Evolutionary conservation across 768 basidiomycete species (phyloP), one percentile per base, ranked within the genome.

Genomic region (Auriscalpium orientale): DNA sequence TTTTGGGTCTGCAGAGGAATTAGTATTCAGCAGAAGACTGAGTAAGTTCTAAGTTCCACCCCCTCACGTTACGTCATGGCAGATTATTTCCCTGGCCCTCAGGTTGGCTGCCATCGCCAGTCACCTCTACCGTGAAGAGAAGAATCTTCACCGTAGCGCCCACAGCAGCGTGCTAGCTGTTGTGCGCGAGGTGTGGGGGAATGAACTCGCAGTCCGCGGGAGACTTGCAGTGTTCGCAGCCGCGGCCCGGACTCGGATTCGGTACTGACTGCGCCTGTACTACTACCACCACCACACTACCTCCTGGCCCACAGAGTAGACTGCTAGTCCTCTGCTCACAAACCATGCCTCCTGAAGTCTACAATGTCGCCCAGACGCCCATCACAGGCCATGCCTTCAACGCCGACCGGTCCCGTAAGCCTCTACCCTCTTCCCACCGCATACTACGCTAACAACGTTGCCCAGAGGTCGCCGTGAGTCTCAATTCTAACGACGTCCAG

Each of bases 121-220:
- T n/a, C n/a, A n/a, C n/a, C n/a, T n/a, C n/a, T 16, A 93, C 95
- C 0, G 94, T 97, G 71, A 98, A 89, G 8, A 98, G 95, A 20
- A 94, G 82, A 16, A 95, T 95, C 72, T 95, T 95, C 82, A 91
- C 91, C 66, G 98, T 95, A 0, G 95, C 93, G 56, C 90, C 86
- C 15, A 95, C 95, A 45, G 95, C 89, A 6, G 95, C 95, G 21
- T 98, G 82, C 5, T 98, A 77, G 15, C 97, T 94, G 67, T 95
- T 97, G 77, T 98, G 97, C 28, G 95, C n/a, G n/a, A n/a, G n/a
- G n/a, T n/a, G n/a, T n/a, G n/a, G n/a, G n/a, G n/a, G n/a, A n/a
- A n/a, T n/a, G n/a, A n/a, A n/a, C 22, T 28, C 22, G 22, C 22
- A 28, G 22, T 3, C 22, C 22, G 22, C 22, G 22, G 5, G 22